Conservation (phyloP, 768 basidiomycete species). For the Psilocybe sp. region DNA sequence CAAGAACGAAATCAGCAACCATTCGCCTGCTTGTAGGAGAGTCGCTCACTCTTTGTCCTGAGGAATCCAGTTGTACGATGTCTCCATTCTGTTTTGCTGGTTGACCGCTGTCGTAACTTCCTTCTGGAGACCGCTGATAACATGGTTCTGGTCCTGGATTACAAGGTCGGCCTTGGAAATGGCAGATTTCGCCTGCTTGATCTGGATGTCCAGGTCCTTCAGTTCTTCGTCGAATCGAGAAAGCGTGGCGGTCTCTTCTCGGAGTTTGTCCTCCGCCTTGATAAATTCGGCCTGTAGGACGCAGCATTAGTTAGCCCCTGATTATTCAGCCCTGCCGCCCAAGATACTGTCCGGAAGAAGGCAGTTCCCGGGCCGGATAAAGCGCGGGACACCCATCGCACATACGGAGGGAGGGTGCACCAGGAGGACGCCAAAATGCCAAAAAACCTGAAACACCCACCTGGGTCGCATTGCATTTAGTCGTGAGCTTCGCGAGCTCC, state of each 20-base stretch:
- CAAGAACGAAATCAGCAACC: slow-evolving; percentile 1
- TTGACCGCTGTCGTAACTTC: slow-evolving; percentile 59
- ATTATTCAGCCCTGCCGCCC: no score
- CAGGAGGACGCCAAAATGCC: background rate
- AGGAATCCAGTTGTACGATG: slow-evolving; percentile 82
- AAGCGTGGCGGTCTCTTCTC: slow-evolving; percentile 85
- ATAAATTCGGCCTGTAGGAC: slow-evolving; percentile 51
- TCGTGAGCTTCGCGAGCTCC: slow-evolving; percentile 60
- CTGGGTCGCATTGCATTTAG: slow-evolving; percentile 44
- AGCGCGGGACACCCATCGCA: background rate
- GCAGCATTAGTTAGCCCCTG: background rate
- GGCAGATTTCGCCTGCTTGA: slow-evolving; percentile 78
- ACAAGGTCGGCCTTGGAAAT: slow-evolving; percentile 63
- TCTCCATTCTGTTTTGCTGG: slow-evolving; percentile 64
- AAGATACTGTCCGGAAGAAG: no score
- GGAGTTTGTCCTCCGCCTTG: slow-evolving; percentile 67
- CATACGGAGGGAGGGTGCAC: background rate
- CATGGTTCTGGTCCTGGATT: slow-evolving; percentile 67
- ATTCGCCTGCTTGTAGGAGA: background rate
- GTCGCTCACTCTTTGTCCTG: slow-evolving; percentile 80
- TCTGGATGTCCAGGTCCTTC: slow-evolving; percentile 73
- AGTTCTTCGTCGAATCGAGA: slow-evolving; percentile 88
- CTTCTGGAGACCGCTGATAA: slow-evolving; percentile 56
- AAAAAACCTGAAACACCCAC: slow-evolving; percentile 27
- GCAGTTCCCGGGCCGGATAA: background rate